Percentiles rank a stretch among this genome's conserved stretches.
These are phyloP conservation scores for Penicillium riverlandense DNA, from an alignment of 495 filamentous ascomycete species.

Conservation along the genomic window DNA sequence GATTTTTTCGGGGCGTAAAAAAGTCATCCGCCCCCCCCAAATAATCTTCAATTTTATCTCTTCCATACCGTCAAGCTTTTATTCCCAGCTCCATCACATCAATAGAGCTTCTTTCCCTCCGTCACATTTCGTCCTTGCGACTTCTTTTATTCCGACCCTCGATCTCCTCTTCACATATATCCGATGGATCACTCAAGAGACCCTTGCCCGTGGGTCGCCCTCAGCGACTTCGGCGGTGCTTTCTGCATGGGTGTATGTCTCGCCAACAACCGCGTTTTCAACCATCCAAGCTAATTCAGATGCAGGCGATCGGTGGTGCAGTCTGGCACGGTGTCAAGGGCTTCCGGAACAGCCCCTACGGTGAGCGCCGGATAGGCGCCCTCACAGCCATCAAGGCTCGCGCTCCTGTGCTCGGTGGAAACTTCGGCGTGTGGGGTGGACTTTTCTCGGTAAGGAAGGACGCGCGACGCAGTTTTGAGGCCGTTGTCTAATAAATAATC, in stretches of 20 bases:
- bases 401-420: constrained; percentile 90
- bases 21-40: no score
- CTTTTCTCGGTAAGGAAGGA: constrained; percentile 57
- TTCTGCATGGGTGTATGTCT: constrained; percentile 90
- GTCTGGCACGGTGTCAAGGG: constrained; percentile 99
- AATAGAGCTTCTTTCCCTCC: neutral
- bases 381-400: constrained; percentile 96
- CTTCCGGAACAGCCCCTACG: constrained; percentile 81
- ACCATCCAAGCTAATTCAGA: constrained; percentile 4
- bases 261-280: neutral
- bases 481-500: no score
- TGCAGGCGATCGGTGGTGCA: constrained; percentile 68
- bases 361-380: constrained; percentile 91
- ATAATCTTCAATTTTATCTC: neutral
- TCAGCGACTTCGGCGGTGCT: constrained; percentile 95
- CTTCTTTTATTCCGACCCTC: constrained; percentile 2
- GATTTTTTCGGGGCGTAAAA: neutral
- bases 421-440: constrained; percentile 97
- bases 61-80: neutral
- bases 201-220: constrained; percentile 92
- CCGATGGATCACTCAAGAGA: constrained; percentile 91
- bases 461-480: no score
- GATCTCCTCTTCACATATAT: constrained; percentile 10
- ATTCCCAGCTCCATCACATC: neutral
- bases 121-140: neutral